These are phyloP conservation scores for Tolypocladium tundrense DNA, from an alignment of 2,329 filamentous ascomycete species.

Conservation along the genomic window DNA sequence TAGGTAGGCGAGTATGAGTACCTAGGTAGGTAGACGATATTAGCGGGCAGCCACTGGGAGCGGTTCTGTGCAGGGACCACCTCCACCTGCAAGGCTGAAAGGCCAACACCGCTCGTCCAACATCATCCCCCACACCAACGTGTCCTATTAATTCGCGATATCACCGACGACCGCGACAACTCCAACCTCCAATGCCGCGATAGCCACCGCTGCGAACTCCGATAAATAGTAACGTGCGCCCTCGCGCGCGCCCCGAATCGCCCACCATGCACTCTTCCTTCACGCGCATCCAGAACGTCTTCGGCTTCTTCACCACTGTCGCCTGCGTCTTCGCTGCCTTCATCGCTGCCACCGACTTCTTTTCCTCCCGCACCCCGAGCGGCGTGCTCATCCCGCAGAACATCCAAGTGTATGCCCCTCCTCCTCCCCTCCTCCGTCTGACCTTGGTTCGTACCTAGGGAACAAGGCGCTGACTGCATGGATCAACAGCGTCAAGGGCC, in stretches of 20 bases:
- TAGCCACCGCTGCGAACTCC: not conserved
- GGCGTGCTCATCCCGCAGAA: constrained; percentile 56
- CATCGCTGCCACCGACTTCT: constrained; percentile 71
- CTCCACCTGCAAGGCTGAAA: not conserved
- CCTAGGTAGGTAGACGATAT: not conserved
- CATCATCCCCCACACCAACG: not conserved
- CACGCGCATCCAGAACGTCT: constrained; percentile 80
- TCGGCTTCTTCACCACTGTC: constrained; percentile 96
- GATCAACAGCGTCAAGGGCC: constrained; percentile 61
- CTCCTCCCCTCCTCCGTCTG: not conserved
- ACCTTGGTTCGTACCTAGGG: not conserved
- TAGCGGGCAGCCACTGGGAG: not conserved
- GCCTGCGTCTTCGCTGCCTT: constrained; percentile 70
- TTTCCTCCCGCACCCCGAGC: constrained; percentile 57
- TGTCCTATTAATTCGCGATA: not conserved
- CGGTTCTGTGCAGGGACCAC: not conserved
- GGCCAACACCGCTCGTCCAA: not conserved
- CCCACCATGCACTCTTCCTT: constrained; percentile 75
- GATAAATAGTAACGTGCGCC: not conserved
- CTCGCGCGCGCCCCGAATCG: constrained; percentile 7
- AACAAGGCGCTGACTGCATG: not conserved
- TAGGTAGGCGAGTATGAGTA: no score
- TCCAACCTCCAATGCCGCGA: not conserved
- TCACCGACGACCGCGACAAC: not conserved
- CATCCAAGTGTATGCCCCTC: constrained; percentile 65